phyloP scores from a whole-genome alignment of 495 filamentous ascomycete genomes.

The Podospora didyma region DNA sequence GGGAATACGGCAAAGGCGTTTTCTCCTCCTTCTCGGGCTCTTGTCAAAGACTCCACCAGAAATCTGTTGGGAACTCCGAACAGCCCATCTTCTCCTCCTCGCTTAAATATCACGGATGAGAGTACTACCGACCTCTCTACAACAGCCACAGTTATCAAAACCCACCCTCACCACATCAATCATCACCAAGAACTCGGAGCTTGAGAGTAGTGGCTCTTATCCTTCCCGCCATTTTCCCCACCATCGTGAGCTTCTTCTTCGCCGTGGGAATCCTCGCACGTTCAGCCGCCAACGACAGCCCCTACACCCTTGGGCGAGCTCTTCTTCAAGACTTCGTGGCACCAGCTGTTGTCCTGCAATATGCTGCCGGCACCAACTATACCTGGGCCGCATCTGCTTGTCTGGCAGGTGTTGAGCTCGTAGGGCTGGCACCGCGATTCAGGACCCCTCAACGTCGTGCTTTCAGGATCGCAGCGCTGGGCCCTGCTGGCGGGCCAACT shows the following conservation, averaged over 20 bases:
- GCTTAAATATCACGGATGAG: too few relatives aligned
- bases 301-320: background rate
- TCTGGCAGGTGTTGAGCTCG: too few relatives aligned
- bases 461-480: too few relatives aligned
- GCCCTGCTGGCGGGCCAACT: too few relatives aligned
- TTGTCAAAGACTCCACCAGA: background rate
- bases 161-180: too few relatives aligned
- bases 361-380: background rate
- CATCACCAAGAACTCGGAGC: too few relatives aligned
- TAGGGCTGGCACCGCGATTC: too few relatives aligned
- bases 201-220: background rate
- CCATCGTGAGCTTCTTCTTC: background rate
- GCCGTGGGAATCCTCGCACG: background rate
- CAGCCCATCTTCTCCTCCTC: too few relatives aligned
- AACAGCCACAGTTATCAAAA: too few relatives aligned
- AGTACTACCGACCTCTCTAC: too few relatives aligned
- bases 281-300: background rate
- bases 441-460: too few relatives aligned
- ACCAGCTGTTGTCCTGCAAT: background rate
- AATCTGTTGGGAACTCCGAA: too few relatives aligned
- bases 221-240: background rate
- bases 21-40: background rate
- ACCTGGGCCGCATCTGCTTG: background rate
- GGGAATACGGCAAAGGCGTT: background rate
- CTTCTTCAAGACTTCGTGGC: background rate